Conservation (phyloP, 352 stramenopile species). For the Phytophthora sp. region DNA sequence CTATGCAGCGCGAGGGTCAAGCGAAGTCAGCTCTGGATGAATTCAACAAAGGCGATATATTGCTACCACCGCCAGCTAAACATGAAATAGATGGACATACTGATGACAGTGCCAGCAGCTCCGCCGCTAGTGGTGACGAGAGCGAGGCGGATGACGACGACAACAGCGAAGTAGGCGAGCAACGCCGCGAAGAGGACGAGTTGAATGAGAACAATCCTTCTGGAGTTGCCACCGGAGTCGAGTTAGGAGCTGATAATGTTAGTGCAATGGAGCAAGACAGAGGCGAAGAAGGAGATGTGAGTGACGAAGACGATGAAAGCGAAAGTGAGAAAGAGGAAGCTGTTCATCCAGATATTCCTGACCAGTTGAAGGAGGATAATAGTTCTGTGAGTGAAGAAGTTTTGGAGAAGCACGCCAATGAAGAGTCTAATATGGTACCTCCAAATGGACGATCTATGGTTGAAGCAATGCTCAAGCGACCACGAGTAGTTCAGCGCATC, state of each 20-base stretch:
- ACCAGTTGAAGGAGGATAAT: conserved; percentile 8
- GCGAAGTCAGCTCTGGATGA: conserved; percentile 39
- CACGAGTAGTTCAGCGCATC: conserved; percentile 54
- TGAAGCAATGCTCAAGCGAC: conserved; percentile 47
- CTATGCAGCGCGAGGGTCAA: conserved; percentile 47
- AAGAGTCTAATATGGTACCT: conserved; percentile 8
- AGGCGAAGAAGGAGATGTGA: conserved; percentile 21
- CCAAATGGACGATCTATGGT: conserved; percentile 17
- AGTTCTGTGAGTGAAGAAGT: conserved; percentile 22
- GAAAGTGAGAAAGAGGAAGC: conserved; percentile 14
- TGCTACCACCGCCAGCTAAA: conserved; percentile 54
- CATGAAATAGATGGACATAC: conserved; percentile 83
- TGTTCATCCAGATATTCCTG: conserved; percentile 12
- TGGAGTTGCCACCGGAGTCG: not conserved
- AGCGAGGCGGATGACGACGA: conserved; percentile 29
- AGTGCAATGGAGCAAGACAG: conserved; percentile 8
- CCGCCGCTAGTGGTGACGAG: conserved; percentile 61
- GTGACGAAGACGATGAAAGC: conserved; percentile 33
- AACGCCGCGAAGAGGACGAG: not conserved
- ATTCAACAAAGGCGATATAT: conserved; percentile 53
- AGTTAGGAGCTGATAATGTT: not conserved
- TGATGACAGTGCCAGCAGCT: conserved; percentile 76
- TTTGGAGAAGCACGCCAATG: conserved; percentile 37
- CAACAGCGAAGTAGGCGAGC: conserved; percentile 4
- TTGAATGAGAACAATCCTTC: conserved; percentile 1